Evolutionary conservation across 106 monocot species (phyloP).

Genomic region (Dendrobium catenatum): DNA sequence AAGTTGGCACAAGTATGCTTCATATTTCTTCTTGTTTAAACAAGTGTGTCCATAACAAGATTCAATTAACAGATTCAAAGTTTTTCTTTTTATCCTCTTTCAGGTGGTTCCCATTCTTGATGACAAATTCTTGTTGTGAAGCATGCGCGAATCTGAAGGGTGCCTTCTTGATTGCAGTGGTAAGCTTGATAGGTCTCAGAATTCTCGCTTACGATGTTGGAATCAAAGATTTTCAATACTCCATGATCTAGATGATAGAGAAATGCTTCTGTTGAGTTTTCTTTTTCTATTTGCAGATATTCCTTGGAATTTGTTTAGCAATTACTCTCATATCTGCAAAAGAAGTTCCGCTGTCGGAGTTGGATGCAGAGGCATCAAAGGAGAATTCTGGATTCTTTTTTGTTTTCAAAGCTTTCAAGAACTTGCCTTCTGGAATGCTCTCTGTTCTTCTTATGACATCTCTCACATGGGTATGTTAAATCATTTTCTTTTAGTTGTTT

Average conservation of each 20-base stretch:
- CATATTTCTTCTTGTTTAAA: neutral
- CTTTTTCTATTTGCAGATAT: neutral
- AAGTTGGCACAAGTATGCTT: slow-evolving; percentile 40
- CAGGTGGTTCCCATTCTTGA: slow-evolving; percentile 56
- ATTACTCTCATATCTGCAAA: slow-evolving; percentile 1
- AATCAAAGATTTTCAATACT: too few species aligned
- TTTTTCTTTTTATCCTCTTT: neutral
- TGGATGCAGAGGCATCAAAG: neutral
- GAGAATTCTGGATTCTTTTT: neutral
- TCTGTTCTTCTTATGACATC: neutral
- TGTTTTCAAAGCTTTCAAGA: slow-evolving; percentile 1
- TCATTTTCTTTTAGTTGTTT: too few species aligned
- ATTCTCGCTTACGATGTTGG: neutral
- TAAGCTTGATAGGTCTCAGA: slow-evolving; percentile 7
- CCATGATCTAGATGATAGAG: too few species aligned
- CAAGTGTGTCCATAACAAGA: neutral
- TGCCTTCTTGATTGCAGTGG: slow-evolving; percentile 57
- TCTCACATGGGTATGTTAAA: slow-evolving; percentile 2
- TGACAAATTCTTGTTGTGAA: slow-evolving; percentile 55
- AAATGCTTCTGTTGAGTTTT: neutral
- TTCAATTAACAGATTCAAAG: neutral
- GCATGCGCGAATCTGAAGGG: slow-evolving; percentile 23
- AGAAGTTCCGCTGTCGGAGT: slow-evolving; percentile 4
- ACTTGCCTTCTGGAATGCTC: neutral
- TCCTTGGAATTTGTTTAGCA: slow-evolving; percentile 1